Base-by-base conservation (phyloP, 345 rosid species). In the Citrus mangshanensis region DNA sequence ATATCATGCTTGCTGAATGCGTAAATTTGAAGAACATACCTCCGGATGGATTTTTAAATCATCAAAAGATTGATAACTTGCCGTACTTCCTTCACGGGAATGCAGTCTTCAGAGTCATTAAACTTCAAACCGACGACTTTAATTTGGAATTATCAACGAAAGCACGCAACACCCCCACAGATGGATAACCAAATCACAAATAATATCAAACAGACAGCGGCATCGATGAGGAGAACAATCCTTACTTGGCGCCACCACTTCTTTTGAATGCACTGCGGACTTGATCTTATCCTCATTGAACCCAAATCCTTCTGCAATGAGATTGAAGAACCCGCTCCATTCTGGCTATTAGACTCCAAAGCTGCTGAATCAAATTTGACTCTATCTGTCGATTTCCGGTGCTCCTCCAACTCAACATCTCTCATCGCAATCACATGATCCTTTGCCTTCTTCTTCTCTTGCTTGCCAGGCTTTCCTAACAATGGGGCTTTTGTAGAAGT, bases 211-310 rank as follows among this genome's bases (percentile, higher is more conserved):
- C 97, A 95, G 76, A 95, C 85, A 71, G 87, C 95, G 2, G 88
- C 96, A 84, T 93, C 95, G 74, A 93, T 82, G 18, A 93, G 93
- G 55, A 95, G 94, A 84, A 95, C 86, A 69, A 92, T 86, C 78
- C 84, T 84, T 37, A 95, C 97, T 67, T 87, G 89, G 16, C 87
- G 92, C 80, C 93, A 85, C 97, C 97, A 93, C 75, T 87, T 93
- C 88, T 85, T 88, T 34, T 88, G 82, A 74, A 87, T 80, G 81
- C 75, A 89, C 70, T 89, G 92, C 51, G 95, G 74, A 72, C 78
- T 78, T 37, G 97, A 79, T 77, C 93, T 86, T 40, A 86, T 85
- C 74, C 93, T 91, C 82, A 80, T 85, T n/a, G 93, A 86, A 70
- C 91, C 89, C 74, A 70, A 82, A 63, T 93, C 98, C 83, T 88